These are phyloP conservation scores for Pleurotus eryngii DNA, from an alignment of 768 basidiomycete species.

Conservation along the genomic window DNA sequence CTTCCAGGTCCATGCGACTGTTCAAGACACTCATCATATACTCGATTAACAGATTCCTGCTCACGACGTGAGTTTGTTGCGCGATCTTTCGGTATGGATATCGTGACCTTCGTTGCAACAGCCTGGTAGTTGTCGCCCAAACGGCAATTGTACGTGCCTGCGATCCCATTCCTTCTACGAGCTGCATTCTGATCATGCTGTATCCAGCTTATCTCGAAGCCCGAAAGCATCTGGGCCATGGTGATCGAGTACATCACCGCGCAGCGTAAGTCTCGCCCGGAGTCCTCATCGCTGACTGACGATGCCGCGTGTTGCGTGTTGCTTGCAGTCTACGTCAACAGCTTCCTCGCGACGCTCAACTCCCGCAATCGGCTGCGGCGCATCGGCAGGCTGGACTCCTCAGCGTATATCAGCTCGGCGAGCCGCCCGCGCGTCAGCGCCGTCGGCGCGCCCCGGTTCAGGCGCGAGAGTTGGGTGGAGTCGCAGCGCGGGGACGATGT, in stretches of 20 bases:
- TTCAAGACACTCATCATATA: neutral
- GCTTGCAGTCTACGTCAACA: conserved; percentile 1
- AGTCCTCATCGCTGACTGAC: neutral
- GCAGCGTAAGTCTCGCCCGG: neutral
- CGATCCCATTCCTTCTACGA: too few relatives aligned
- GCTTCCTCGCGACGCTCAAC: conserved; percentile 1
- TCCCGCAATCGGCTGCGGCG: neutral
- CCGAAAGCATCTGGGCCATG: neutral
- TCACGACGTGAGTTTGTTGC: neutral
- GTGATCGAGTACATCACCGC: neutral
- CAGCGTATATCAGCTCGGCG: neutral
- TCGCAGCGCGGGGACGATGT: neutral
- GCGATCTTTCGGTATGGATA: neutral
- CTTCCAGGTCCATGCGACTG: neutral
- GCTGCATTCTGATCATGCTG: neutral
- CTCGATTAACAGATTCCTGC: neutral
- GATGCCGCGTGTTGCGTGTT: neutral
- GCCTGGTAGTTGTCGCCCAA: neutral
- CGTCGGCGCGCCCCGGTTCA: neutral
- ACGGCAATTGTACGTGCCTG: neutral
- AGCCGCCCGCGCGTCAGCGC: neutral
- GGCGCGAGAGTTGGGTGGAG: neutral
- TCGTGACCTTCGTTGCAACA: neutral
- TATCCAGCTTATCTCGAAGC: neutral
- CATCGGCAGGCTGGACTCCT: neutral